Evolutionary conservation across 176 grass and related monocot genomes (phyloP).

Genomic region (Oryza meridionalis): DNA sequence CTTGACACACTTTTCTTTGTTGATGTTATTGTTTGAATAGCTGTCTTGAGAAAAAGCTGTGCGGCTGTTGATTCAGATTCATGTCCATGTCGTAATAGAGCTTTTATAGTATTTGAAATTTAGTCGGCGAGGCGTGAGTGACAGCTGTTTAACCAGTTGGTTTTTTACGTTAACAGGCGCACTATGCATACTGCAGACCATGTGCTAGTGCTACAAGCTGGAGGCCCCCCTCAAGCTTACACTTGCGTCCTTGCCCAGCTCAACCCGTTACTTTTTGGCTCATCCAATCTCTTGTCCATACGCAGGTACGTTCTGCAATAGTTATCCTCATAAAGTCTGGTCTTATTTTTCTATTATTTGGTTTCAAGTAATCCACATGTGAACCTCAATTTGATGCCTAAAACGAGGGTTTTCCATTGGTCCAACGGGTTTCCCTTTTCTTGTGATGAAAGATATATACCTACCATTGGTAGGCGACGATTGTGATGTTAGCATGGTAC

Average conservation of each 20-base stretch:
- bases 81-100: slow-evolving; percentile 7
- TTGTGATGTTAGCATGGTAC: slow-evolving; percentile 13
- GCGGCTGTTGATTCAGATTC: slow-evolving; percentile 25
- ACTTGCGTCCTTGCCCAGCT: background rate
- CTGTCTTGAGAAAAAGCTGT: slow-evolving; percentile 15
- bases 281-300: slow-evolving; percentile 10
- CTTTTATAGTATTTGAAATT: slow-evolving; percentile 12
- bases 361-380: slow-evolving; percentile 17
- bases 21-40: slow-evolving; percentile 33
- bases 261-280: slow-evolving; percentile 18
- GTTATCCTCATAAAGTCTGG: slow-evolving; percentile 23
- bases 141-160: slow-evolving; percentile 3
- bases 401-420: slow-evolving; percentile 19
- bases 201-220: slow-evolving; percentile 29
- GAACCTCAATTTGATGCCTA: background rate
- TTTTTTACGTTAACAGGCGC: background rate
- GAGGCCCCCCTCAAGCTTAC: background rate
- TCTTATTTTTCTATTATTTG: background rate
- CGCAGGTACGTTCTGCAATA: slow-evolving; percentile 31
- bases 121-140: background rate
- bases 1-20: slow-evolving; percentile 22
- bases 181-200: slow-evolving; percentile 21
- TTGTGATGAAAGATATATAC: slow-evolving; percentile 27
- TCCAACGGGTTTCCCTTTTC: background rate
- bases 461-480: slow-evolving; percentile 16